Conservation (phyloP, 345 rosid species). For the Cardiospermum halicacabum region DNA sequence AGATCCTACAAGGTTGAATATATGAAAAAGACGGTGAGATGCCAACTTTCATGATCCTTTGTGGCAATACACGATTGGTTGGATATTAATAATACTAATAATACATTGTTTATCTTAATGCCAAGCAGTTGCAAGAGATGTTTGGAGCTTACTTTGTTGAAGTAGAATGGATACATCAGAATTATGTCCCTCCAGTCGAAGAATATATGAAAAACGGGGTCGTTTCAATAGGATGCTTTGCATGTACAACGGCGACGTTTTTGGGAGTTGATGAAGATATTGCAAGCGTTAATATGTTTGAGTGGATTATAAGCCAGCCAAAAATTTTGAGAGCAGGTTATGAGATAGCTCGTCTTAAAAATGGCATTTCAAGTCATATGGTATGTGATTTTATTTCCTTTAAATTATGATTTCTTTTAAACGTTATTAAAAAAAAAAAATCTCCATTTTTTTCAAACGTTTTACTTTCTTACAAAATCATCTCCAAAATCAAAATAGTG, state of each 20-base stretch:
- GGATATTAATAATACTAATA: not conserved
- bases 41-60: no score
- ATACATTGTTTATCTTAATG: not conserved
- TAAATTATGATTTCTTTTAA: no score
- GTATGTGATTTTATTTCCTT: no score
- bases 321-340: not conserved
- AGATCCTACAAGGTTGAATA: not conserved
- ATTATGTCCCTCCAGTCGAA: not conserved
- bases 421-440: no score
- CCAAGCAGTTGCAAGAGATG: not conserved
- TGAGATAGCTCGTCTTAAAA: not conserved
- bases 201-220: constrained; percentile 5
- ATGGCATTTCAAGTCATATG: constrained; percentile 3
- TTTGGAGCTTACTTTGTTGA: not conserved
- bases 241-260: not conserved
- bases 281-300: not conserved
- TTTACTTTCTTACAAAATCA: no score
- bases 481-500: no score
- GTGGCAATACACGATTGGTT: not conserved
- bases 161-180: not conserved
- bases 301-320: constrained; percentile 3
- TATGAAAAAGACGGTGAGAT: not conserved
- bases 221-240: not conserved
- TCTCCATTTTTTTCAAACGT: no score
- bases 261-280: constrained; percentile 4